Percentiles rank a stretch among this genome's conserved stretches.
These are phyloP conservation scores for Solanum stenotomum DNA, from an alignment of 257 asterid species.

Conservation along the genomic window DNA sequence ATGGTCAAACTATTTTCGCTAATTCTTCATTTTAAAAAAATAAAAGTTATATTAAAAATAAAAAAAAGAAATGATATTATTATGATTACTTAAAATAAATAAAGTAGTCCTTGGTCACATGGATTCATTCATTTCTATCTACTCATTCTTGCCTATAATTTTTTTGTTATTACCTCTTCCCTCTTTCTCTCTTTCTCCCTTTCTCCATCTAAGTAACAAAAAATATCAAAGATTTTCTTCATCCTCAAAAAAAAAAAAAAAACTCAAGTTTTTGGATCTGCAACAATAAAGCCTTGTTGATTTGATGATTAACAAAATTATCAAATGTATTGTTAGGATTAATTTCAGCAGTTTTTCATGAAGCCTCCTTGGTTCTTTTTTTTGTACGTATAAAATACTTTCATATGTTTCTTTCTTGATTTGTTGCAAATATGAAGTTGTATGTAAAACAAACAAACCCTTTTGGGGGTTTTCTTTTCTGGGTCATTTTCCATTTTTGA, in stretches of 20 bases:
- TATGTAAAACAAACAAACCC: neutral
- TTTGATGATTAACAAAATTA: neutral
- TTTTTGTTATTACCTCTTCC: neutral
- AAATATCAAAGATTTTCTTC: neutral
- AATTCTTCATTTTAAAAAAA: neutral
- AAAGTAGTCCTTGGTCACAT: neutral
- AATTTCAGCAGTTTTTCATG: constrained; percentile 17
- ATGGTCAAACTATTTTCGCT: neutral
- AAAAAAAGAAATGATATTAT: neutral
- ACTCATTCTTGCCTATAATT: neutral
- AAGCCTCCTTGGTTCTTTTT: constrained; percentile 43
- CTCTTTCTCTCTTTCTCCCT: constrained; percentile 3
- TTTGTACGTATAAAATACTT: constrained; percentile 9
- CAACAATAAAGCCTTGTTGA: neutral
- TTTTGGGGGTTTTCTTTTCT: neutral
- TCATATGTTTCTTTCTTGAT: neutral
- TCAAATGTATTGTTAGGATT: neutral
- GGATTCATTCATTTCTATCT: constrained; percentile 5
- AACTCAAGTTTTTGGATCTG: constrained; percentile 14
- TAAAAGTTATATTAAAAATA: neutral
- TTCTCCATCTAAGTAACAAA: constrained; percentile 10
- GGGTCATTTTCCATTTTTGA: neutral
- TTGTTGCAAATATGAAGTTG: neutral
- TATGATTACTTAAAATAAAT: neutral
- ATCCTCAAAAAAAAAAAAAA: neutral